Base-by-base conservation (phyloP, 2,329 filamentous ascomycete species). In the Fusarium agapanthi region DNA sequence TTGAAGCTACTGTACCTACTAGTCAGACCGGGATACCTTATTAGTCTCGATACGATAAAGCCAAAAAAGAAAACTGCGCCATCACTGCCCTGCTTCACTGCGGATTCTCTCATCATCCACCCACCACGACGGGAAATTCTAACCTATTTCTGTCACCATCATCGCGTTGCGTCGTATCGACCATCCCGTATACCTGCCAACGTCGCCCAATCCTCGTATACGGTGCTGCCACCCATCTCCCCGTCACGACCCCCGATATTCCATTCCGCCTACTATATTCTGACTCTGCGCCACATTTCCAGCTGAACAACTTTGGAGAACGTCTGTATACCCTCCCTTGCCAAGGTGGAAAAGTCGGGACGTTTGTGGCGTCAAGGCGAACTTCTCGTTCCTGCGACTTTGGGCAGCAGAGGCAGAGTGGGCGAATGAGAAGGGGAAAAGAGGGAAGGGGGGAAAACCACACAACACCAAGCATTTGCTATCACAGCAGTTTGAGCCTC, bases 291-390 rank as follows among this genome's bases (percentile, higher is more conserved):
- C 70, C 70, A 73, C 70, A 61, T 63, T 59, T 71, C 48, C n/a
- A 64, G 58, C 34, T 61, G 43, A 41, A 55, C 35, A 48, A 65
- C 61, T 61, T 22, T 64, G 38, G 48, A 51, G 30, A 34, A 65
- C 69, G 38, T 73, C 44, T 44, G 53, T 47, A 51, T 37, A 61
- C 20, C 30, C 59, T 73, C 63, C 71, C 71, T 73, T 73, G 71
- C 71, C 71, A 73, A 73, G 71, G 58, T 73, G 71, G 63, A 65
- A 65, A 68, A 66, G 51, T 68, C 61, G 70, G 71, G 55, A 68
- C 34, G 30, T 45, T 24, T 44, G 71, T 71, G 63, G 67, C 63
- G 55, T 53, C 30, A 59, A 72, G 51, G 44, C 43, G 51, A 66
- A 30, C 41, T 45, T 60, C 48, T 66, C 47, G 56, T 65, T 61